Evolutionary conservation across 2,329 filamentous ascomycete species (phyloP).

Genomic region (Epichloe amarillans): DNA sequence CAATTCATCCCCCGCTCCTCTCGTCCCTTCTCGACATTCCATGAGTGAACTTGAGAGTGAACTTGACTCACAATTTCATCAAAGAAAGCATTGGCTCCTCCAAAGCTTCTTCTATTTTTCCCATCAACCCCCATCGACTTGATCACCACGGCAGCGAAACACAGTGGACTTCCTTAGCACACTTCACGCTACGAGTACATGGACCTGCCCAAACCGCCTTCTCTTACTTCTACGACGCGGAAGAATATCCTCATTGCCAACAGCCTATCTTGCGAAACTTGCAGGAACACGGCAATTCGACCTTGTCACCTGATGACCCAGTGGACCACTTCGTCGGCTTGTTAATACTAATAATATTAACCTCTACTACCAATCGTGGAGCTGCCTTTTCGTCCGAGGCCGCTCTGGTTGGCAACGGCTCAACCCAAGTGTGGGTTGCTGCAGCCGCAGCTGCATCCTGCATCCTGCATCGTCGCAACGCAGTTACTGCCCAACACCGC

Average conservation of each 20-base stretch:
- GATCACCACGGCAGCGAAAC: background rate
- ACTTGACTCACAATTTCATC: background rate
- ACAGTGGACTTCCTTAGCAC: background rate
- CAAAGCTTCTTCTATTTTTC: background rate
- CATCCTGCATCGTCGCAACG: slow-evolving; percentile 2
- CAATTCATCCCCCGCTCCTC: background rate
- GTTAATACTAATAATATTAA: background rate
- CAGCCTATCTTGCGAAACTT: background rate
- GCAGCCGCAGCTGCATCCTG: slow-evolving; percentile 5
- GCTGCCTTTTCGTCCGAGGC: background rate
- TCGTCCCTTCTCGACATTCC: background rate
- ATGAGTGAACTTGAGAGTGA: background rate
- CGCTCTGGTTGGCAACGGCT: slow-evolving; percentile 5
- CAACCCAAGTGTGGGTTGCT: slow-evolving; percentile 3
- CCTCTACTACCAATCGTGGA: slow-evolving; percentile 2
- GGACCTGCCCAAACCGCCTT: background rate
- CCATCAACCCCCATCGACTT: background rate
- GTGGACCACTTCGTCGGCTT: background rate
- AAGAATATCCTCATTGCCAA: background rate
- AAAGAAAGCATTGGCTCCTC: background rate
- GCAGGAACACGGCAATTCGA: background rate
- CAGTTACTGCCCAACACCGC: slow-evolving; percentile 3
- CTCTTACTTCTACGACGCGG: background rate
- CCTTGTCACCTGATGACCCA: background rate
- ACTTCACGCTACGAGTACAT: too few relatives aligned